phyloP scores from a whole-genome alignment of 2,329 filamentous ascomycete species.

The Alternaria ventricosa region DNA sequence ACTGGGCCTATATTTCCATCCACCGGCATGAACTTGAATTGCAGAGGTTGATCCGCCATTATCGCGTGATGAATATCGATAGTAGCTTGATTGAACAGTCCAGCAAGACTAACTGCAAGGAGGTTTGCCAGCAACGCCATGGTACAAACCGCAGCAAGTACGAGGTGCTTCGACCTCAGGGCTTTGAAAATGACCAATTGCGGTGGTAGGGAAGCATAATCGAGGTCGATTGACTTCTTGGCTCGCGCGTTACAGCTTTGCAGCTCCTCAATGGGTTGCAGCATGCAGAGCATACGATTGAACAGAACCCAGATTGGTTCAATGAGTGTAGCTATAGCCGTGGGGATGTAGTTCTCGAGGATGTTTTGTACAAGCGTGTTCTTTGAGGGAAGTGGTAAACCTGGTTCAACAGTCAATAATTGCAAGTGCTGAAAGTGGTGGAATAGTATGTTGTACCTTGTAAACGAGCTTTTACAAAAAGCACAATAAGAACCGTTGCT shows the following conservation, averaged over 20 bases:
- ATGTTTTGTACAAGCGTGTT: constrained; percentile 49
- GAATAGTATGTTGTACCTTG: constrained; percentile 9
- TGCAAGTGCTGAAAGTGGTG: not conserved
- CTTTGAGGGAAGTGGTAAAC: constrained; percentile 22
- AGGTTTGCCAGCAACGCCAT: constrained; percentile 61
- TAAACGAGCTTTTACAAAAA: constrained; percentile 2
- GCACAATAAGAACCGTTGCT: not conserved
- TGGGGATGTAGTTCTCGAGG: constrained; percentile 61
- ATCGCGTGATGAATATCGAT: constrained; percentile 13
- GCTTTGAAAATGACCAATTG: constrained; percentile 60
- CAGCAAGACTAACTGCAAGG: constrained; percentile 60
- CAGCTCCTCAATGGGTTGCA: constrained; percentile 63
- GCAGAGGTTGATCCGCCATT: constrained; percentile 16
- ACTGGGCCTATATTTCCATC: constrained; percentile 34
- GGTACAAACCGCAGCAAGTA: constrained; percentile 56
- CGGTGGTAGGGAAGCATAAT: constrained; percentile 64
- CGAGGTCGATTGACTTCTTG: constrained; percentile 45
- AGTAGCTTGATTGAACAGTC: constrained; percentile 55
- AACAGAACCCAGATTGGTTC: constrained; percentile 65
- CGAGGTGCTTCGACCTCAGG: constrained; percentile 52
- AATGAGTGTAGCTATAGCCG: constrained; percentile 60
- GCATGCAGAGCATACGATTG: constrained; percentile 60
- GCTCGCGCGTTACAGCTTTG: constrained; percentile 49
- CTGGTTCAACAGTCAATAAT: not conserved
- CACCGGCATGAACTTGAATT: constrained; percentile 28